Percentiles rank a stretch among this genome's conserved stretches.
Evolutionary conservation across 345 rosid genomes (phyloP).

Genomic region (Geranium brycei): DNA sequence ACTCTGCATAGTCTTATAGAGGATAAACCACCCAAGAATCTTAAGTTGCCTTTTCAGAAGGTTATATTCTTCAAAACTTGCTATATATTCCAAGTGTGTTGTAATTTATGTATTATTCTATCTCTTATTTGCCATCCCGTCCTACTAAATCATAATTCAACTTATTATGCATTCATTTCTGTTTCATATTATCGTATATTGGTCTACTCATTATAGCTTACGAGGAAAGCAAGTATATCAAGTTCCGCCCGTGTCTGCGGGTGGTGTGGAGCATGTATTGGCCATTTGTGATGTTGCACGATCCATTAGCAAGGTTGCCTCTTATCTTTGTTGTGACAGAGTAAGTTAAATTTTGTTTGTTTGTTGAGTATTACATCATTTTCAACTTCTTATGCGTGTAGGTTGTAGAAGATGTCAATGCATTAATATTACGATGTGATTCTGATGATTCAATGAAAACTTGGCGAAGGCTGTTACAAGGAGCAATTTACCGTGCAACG

Average conservation of each 20-base stretch:
- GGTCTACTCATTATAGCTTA: constrained; percentile 29
- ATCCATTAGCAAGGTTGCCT: constrained; percentile 43
- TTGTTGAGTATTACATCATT: constrained; percentile 3
- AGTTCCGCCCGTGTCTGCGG: constrained; percentile 57
- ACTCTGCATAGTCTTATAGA: too few species aligned
- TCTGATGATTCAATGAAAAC: constrained; percentile 51
- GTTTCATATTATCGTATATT: not conserved
- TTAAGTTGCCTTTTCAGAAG: too few species aligned
- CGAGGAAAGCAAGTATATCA: constrained; percentile 71
- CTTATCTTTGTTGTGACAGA: constrained; percentile 7
- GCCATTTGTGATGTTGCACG: constrained; percentile 60
- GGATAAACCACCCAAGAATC: too few species aligned
- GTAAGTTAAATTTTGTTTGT: constrained; percentile 4
- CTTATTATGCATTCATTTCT: not conserved
- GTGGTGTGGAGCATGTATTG: constrained; percentile 59
- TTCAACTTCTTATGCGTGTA: constrained; percentile 14
- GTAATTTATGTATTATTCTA: too few species aligned
- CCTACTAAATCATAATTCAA: not conserved
- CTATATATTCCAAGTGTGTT: too few species aligned
- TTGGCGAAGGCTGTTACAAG: constrained; percentile 84
- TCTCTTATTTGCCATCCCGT: not conserved
- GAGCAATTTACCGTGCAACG: constrained; percentile 79
- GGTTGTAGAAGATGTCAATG: constrained; percentile 80
- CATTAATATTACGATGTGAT: constrained; percentile 58
- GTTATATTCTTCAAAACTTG: too few species aligned